These are phyloP conservation scores for Hygrophoropsis aurantiaca DNA, from an alignment of 768 basidiomycete genomes.

Conservation along the genomic window DNA sequence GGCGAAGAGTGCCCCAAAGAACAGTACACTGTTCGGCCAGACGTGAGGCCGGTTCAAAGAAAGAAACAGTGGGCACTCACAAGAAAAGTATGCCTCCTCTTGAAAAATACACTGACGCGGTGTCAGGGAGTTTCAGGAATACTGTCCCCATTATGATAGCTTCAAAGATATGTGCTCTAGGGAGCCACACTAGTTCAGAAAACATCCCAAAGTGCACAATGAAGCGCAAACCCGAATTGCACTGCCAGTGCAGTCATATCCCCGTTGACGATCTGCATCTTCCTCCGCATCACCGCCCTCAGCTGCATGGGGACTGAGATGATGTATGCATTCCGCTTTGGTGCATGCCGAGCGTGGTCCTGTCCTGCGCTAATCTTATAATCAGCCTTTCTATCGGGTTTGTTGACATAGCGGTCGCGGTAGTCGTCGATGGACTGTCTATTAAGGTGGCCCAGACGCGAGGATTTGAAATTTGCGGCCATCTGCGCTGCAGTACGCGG, in stretches of 20 bases:
- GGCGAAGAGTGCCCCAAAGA: conserved; percentile 38
- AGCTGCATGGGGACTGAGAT: conserved; percentile 47
- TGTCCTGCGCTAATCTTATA: conserved; percentile 48
- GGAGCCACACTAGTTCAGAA: neutral
- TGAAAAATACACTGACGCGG: conserved; percentile 40
- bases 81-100: conserved; percentile 80
- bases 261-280: conserved; percentile 44
- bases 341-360: conserved; percentile 50
- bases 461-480: conserved; percentile 44
- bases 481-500: conserved; percentile 63
- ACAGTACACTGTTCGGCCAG: conserved; percentile 12
- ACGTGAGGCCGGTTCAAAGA: neutral
- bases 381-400: conserved; percentile 37
- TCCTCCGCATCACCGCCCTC: conserved; percentile 42
- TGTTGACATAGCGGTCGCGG: conserved; percentile 41
- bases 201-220: conserved; percentile 13
- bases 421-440: conserved; percentile 47
- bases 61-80: conserved; percentile 32
- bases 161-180: conserved; percentile 35
- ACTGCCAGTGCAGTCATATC: conserved; percentile 37
- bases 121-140: conserved; percentile 38
- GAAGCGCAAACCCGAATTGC: conserved; percentile 30
- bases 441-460: conserved; percentile 41
- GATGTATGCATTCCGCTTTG: conserved; percentile 41
- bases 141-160: conserved; percentile 30